Evolutionary conservation across 768 basidiomycete species (phyloP), one percentile per base, ranked within the genome.

Genomic region (Strobilomyces echinocephalus): DNA sequence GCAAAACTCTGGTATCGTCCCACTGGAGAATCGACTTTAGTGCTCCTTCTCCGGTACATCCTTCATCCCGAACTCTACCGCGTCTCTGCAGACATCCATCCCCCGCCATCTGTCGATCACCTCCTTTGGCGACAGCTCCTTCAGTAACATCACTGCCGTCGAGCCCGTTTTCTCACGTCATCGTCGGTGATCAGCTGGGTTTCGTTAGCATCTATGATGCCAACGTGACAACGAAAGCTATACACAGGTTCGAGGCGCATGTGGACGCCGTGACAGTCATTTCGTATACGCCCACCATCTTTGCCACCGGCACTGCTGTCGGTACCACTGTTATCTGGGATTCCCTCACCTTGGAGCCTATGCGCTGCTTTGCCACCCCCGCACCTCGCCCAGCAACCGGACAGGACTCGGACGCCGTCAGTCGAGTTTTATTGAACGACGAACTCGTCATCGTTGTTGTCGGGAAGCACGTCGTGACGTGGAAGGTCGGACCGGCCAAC

Each of bases 121-220:
- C 4, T 42, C 69, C 0, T 85, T 83, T 58, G 83, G 83, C 3
- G 79, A 84, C 48, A 68, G 70, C 2, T 70, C 76, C 4, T 76
- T 79, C 33, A 81, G 81, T 5, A 61, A 72, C 11, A 72, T 87
- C n/a, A 79, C 79, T 8, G 63, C 68, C 34, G 28, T 88, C 9
- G 65, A 69, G 12, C 79, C 84, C 3, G 58, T 71, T 15, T 75
- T 76, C 46, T 82, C 85, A 57, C 4, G 66, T 90, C 31, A 60
- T 90, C 9, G 73, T 71, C 2, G 89, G 90, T 2, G 85, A 91
- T 63, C 69, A 73, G 21, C 72, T 87, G 24, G 89, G 89, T 1
- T 81, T 74, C 39, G 68, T 90, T 41, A 80, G 75, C 51, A 69
- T 88, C 5, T 89, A 85, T 60, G 74, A 79, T 34, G 86, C 80